Conservation (phyloP, 2,329 filamentous ascomycete species). For the Aspergillus floridensis region DNA sequence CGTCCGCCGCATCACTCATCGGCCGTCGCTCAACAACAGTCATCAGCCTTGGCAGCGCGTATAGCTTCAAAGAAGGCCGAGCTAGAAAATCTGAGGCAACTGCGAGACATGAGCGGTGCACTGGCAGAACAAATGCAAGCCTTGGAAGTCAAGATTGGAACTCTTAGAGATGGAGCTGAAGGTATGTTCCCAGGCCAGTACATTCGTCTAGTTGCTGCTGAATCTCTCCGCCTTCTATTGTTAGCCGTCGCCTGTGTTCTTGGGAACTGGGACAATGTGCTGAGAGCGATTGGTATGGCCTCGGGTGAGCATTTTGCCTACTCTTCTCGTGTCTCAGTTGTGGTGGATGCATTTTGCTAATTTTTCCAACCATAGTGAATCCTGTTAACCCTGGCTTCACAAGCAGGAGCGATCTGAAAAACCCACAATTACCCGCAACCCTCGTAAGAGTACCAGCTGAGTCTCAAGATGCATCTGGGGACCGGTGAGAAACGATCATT, state of each 20-base stretch:
- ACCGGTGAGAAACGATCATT: background rate
- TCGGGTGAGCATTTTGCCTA: constrained; percentile 50
- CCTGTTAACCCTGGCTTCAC: background rate
- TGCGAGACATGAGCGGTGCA: constrained; percentile 61
- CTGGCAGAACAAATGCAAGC: constrained; percentile 63
- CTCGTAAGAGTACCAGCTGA: constrained; percentile 45
- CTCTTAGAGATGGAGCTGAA: constrained; percentile 62
- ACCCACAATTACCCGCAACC: constrained; percentile 46
- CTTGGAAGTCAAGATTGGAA: constrained; percentile 60
- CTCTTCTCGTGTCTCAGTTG: background rate
- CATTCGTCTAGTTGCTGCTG: background rate
- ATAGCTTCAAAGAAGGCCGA: constrained; percentile 64
- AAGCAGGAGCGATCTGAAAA: constrained; percentile 63
- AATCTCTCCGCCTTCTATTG: background rate
- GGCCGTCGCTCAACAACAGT: constrained; percentile 46
- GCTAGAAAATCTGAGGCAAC: constrained; percentile 59
- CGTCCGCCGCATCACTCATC: constrained; percentile 31
- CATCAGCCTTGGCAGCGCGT: constrained; percentile 57
- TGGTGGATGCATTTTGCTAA: background rate
- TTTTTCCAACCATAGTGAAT: background rate
- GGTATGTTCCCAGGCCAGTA: constrained; percentile 35
- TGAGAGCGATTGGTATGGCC: constrained; percentile 63
- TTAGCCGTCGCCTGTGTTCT: constrained; percentile 64
- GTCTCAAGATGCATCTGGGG: constrained; percentile 14
- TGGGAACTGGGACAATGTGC: constrained; percentile 65